phyloP scores from a whole-genome alignment of 2,329 filamentous ascomycete species.

The Whalleya microplaca region DNA sequence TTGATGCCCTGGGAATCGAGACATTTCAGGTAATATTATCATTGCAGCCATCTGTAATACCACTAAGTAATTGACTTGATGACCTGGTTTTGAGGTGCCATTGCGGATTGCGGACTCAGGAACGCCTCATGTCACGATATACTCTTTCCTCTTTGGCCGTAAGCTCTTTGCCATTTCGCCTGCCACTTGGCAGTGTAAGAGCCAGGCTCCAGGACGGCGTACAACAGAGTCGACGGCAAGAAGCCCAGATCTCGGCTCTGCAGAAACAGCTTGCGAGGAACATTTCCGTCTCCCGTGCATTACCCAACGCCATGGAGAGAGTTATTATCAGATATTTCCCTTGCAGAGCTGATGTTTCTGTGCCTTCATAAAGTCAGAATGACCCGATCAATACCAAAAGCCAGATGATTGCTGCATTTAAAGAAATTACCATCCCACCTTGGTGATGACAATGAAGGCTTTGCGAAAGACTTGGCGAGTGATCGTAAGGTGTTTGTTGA shows the following conservation, averaged over 20 bases:
- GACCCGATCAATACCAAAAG: neutral
- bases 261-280: constrained; percentile 13
- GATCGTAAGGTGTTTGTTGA: constrained; percentile 4
- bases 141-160: neutral
- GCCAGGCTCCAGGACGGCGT: constrained; percentile 4
- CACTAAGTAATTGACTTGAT: constrained; percentile 1
- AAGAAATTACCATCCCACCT: constrained; percentile 9
- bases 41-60: constrained; percentile 12
- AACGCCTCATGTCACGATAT: constrained; percentile 4
- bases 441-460: neutral
- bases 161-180: constrained; percentile 8
- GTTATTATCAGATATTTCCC: neutral
- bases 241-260: constrained; percentile 12
- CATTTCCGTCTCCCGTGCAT: constrained; percentile 2
- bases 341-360: constrained; percentile 6
- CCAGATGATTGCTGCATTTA: neutral
- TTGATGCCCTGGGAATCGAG: constrained; percentile 12
- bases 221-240: constrained; percentile 7
- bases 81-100: constrained; percentile 22
- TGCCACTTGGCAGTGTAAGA: constrained; percentile 2
- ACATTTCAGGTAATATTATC: constrained; percentile 13
- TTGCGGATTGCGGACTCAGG: constrained; percentile 11
- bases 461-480: neutral
- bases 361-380: neutral
- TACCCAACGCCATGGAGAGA: constrained; percentile 3